Evolutionary conservation across 768 basidiomycete species (phyloP), one percentile per base, ranked within the genome.

Genomic region (Phylloporus sp.): DNA sequence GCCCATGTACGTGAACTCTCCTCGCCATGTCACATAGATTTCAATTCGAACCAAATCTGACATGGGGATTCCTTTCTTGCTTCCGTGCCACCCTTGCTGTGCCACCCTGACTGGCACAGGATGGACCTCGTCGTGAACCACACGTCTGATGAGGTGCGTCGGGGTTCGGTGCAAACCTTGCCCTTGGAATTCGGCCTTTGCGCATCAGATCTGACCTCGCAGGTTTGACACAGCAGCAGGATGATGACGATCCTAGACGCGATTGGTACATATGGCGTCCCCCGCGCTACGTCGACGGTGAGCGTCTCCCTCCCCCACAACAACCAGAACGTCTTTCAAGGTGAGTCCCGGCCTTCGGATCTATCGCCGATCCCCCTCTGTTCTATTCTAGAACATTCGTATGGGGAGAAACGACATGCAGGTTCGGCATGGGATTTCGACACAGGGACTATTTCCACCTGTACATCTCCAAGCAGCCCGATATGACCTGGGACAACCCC

Each of bases 71-170:
- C 23, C 32, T 43, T 44, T 39, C 47, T 34, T 22, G 18, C 27
- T 29, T 35, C 29, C 18, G 49, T n/a, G 16, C 38, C 28, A 45
- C 56, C 44, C 32, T 53, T 41, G 20, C 22, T 42, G 49, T 43
- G 35, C 47, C 47, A 58, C 43, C 48, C 49, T 46, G 32, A 43
- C 34, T 49, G 20, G 44, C 55, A 42, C 63, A 85, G 84, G 69
- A 86, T 87, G 82, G 86, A 90, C 61, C 76, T 90, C 2, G 88
- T 88, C 24, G 82, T 84, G 9, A 88, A 88, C 64, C 86, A 88
- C 62, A 80, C 80, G 4, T 87, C 86, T 0, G 77, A 82, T 66
- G 78, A 84, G 76, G 84, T 80, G 34, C 29, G 32, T 45, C 18
- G 22, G 18, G 26, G 29, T 34, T 31, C 31, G n/a, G 29, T 26